These are phyloP conservation scores for Stygiomarasmius scandens DNA, from an alignment of 1,284 basidiomycete genomes.

Conservation along the genomic window DNA sequence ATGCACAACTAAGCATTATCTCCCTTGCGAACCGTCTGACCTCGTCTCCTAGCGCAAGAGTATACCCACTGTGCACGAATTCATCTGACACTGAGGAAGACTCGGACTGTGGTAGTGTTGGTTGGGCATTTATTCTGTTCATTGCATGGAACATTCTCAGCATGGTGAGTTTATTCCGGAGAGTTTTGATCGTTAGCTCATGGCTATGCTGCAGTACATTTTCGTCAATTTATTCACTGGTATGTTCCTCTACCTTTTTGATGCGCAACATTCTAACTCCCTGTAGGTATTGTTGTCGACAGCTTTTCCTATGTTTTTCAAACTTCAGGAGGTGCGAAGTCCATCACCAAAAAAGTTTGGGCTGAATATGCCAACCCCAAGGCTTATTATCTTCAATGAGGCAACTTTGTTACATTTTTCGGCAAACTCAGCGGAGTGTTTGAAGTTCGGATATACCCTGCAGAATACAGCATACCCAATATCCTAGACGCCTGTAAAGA, in stretches of 20 bases:
- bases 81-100: conserved; percentile 47
- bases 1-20: conserved; percentile 79
- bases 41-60: conserved; percentile 58
- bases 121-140: conserved; percentile 88
- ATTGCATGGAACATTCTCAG: conserved; percentile 96
- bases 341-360: conserved; percentile 95
- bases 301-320: conserved; percentile 98
- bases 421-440: conserved; percentile 78
- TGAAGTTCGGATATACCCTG: conserved; percentile 83
- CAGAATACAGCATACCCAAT: conserved; percentile 62
- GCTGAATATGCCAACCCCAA: conserved; percentile 80
- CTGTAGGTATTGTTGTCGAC: conserved; percentile 87
- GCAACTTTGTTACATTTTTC: conserved; percentile 82
- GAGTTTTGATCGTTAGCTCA: no score
- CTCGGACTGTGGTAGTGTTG: conserved; percentile 88
- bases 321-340: conserved; percentile 78
- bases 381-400: conserved; percentile 78
- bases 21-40: conserved; percentile 16
- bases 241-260: conserved; percentile 27
- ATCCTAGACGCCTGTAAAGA: conserved; percentile 55
- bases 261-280: conserved; percentile 4
- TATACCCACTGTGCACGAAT: conserved; percentile 86
- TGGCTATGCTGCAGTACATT: conserved; percentile 66
- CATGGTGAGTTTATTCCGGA: no score
- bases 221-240: conserved; percentile 96